These are phyloP conservation scores for Galium porrigens DNA, from an alignment of 305 asterid species.

Conservation along the genomic window DNA sequence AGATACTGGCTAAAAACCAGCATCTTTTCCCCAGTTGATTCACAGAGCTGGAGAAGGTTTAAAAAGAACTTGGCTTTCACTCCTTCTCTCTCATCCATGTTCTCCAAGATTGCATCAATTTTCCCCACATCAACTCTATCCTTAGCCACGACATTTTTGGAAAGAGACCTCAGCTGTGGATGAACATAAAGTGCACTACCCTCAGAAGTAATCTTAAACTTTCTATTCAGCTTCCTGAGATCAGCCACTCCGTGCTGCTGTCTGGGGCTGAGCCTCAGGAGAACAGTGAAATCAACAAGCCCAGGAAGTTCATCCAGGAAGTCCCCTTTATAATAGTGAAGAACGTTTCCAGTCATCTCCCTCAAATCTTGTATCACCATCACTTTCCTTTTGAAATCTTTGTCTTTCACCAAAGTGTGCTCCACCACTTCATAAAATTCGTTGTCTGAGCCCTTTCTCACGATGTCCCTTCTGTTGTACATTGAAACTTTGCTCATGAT, in stretches of 20 bases:
- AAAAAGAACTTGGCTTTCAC: conserved; percentile 72
- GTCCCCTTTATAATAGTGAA: conserved; percentile 90
- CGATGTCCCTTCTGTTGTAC: conserved; percentile 28
- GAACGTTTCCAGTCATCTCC: conserved; percentile 67
- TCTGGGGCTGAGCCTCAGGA: conserved; percentile 44
- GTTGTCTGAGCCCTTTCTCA: conserved; percentile 45
- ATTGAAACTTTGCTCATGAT: conserved; percentile 64
- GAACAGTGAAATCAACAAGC: conserved; percentile 66
- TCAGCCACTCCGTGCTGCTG: conserved; percentile 48
- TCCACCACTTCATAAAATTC: conserved; percentile 75
- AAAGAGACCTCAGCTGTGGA: conserved; percentile 52
- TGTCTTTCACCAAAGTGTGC: conserved; percentile 61
- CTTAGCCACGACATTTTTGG: conserved; percentile 42
- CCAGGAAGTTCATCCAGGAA: conserved; percentile 93
- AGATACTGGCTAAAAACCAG: conserved; percentile 83
- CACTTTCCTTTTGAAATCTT: conserved; percentile 54
- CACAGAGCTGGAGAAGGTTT: conserved; percentile 79
- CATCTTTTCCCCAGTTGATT: conserved; percentile 64
- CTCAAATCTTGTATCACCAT: conserved; percentile 73
- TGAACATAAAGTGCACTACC: conserved; percentile 87
- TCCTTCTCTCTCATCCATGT: conserved; percentile 52
- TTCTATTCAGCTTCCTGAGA: conserved; percentile 31
- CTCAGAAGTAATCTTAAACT: conserved; percentile 56
- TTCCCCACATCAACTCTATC: conserved; percentile 72
- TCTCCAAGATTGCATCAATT: conserved; percentile 47